phyloP scores from a whole-genome alignment of 1,284 basidiomycete genomes.

The Pulveroboletus sp. region DNA sequence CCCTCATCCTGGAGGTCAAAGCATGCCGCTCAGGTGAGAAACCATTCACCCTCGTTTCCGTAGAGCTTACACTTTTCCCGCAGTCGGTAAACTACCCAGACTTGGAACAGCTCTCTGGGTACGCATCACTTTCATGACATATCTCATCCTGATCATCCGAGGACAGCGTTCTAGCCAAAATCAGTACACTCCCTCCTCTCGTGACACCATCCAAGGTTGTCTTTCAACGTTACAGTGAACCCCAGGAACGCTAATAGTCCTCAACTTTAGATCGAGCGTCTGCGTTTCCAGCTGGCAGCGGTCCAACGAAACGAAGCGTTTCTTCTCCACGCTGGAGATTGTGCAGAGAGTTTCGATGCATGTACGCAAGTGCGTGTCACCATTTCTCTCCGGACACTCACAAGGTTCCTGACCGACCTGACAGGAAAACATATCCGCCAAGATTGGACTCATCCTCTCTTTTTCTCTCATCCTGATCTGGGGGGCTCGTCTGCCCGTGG shows the following conservation, averaged over 20 bases:
- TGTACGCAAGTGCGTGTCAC: slow-evolving; percentile 66
- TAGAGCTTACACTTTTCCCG: slow-evolving; percentile 12
- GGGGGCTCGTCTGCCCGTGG: slow-evolving; percentile 90
- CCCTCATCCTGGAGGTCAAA: slow-evolving; percentile 53
- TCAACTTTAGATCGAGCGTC: slow-evolving; percentile 71
- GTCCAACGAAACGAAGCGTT: slow-evolving; percentile 91
- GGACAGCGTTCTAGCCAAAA: slow-evolving; percentile 70
- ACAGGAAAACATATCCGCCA: slow-evolving; percentile 89
- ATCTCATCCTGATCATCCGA: background rate
- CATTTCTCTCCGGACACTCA: background rate
- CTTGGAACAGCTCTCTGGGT: slow-evolving; percentile 33
- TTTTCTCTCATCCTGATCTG: slow-evolving; percentile 95
- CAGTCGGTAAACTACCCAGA: slow-evolving; percentile 38
- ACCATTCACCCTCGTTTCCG: background rate
- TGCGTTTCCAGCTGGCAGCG: slow-evolving; percentile 73
- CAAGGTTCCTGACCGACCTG: background rate
- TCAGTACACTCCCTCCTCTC: slow-evolving; percentile 76
- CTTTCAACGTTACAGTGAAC: background rate
- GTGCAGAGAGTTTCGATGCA: slow-evolving; percentile 91
- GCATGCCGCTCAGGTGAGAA: slow-evolving; percentile 46
- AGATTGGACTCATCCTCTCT: slow-evolving; percentile 91
- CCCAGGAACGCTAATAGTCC: slow-evolving; percentile 6
- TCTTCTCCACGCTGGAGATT: slow-evolving; percentile 95
- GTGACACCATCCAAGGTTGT: slow-evolving; percentile 86
- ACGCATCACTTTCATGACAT: slow-evolving; percentile 1